phyloP scores from a whole-genome alignment of 2,329 filamentous ascomycete species.

The Aspergillus sp. region DNA sequence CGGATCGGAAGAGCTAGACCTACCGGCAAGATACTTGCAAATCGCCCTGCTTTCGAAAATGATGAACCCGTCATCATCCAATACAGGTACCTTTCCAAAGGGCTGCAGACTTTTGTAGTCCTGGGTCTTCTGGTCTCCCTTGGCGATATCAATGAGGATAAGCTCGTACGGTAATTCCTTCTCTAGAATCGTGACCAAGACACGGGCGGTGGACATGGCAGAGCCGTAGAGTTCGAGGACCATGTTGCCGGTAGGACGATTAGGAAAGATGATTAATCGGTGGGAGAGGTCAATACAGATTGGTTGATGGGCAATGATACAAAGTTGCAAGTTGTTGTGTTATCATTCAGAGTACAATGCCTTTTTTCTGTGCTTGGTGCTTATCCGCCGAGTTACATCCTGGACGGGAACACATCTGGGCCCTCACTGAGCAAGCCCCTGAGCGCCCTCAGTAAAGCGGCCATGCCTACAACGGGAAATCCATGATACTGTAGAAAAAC shows the following conservation, averaged over 20 bases:
- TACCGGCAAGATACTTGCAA: neutral
- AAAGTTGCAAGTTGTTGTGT: too few relatives aligned
- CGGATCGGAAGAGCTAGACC: neutral
- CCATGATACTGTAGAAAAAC: neutral
- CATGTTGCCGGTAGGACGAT: neutral
- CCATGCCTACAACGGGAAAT: neutral
- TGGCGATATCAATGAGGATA: neutral
- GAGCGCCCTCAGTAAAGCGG: neutral
- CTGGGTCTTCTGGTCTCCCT: neutral
- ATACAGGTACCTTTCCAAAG: neutral
- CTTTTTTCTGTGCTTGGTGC: too few relatives aligned
- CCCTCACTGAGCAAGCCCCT: neutral
- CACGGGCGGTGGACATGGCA: neutral
- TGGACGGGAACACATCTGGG: too few relatives aligned
- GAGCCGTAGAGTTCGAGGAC: conserved; percentile 2
- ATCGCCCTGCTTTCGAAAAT: conserved; percentile 1
- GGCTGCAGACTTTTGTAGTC: neutral
- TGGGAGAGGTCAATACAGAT: too few relatives aligned
- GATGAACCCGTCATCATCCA: neutral
- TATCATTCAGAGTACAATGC: too few relatives aligned
- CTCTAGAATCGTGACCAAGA: neutral
- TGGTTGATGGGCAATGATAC: too few relatives aligned
- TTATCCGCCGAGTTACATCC: too few relatives aligned
- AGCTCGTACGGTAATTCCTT: neutral
- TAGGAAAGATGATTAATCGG: too few relatives aligned